A percentile compares a stretch with the other conserved stretches of the same genome.
Conservation (phyloP, 2,329 filamentous ascomycete species). For the Fusarium sp. region DNA sequence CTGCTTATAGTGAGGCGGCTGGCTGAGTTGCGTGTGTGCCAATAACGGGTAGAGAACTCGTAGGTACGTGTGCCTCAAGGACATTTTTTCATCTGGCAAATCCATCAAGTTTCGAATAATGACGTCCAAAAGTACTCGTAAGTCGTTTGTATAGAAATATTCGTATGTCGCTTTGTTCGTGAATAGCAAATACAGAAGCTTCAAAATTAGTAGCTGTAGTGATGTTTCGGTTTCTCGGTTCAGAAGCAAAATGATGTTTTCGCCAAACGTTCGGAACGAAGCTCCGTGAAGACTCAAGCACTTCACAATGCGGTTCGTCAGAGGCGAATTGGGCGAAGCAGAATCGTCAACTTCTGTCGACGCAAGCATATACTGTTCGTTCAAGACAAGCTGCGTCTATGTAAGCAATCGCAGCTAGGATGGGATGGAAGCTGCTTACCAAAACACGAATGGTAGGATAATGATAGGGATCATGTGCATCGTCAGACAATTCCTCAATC, state of each 20-base stretch:
- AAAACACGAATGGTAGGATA: conserved; percentile 94
- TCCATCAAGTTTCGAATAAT: conserved; percentile 97
- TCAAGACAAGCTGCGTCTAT: conserved; percentile 79
- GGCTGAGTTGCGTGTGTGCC: conserved; percentile 88
- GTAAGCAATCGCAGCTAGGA: conserved; percentile 25
- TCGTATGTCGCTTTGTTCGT: conserved; percentile 92
- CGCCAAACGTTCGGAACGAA: conserved; percentile 91
- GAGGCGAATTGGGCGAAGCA: conserved; percentile 56
- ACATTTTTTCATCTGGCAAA: conserved; percentile 81
- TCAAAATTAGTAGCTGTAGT: conserved; percentile 93
- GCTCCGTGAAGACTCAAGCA: conserved; percentile 83
- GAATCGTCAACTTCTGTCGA: conserved; percentile 62
- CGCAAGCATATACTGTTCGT: conserved; percentile 97
- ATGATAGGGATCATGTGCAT: conserved; percentile 92
- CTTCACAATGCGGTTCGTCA: conserved; percentile 96
- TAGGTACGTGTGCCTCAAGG: conserved; percentile 91
- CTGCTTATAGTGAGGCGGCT: conserved; percentile 90
- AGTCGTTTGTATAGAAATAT: conserved; percentile 98
- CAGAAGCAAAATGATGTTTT: conserved; percentile 94
- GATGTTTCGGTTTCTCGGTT: conserved; percentile 96
- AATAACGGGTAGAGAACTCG: conserved; percentile 91
- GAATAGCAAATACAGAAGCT: conserved; percentile 94
- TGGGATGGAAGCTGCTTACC: conserved; percentile 61
- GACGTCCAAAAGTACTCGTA: conserved; percentile 93
- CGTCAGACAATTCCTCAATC: conserved; percentile 87